Base-by-base conservation (phyloP, 257 asterid genomes). In the Orobanche coerulescens region DNA sequence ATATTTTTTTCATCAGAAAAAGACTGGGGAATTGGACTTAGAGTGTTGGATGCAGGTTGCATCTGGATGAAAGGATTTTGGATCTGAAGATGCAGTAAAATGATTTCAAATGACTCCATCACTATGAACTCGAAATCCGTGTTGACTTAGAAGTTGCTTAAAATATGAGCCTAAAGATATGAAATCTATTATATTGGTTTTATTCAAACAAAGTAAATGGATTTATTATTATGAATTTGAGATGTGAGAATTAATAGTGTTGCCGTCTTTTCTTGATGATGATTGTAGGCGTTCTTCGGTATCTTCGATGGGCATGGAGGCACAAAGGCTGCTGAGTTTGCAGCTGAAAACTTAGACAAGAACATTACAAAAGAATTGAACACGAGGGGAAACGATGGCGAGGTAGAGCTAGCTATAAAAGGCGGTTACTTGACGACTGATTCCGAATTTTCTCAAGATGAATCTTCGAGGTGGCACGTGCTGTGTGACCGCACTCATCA, bases 251-350 rank as follows among this genome's bases (percentile, higher is more conserved):
- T 4, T 24, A 30, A 19, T 0, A 40, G n/a, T 10, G 47, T 10
- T 13, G 47, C 11, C 14, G 3, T 8, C 4, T n/a, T 14, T 14
- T 34, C 25, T 67, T 11, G 18, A 31, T 47, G 4, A 36, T 59
- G 18, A 66, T n/a, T 70, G 30, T 33, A 86, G 87, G 92, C 84
- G 39, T 58, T 78, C 30, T 86, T 86, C 73, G 95, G 95, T 43
- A 54, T 86, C 62, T 86, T 77, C 79, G 92, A 86, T 71, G 95
- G 95, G 42, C 92, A 86, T 69, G 92, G 95, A 44, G 95, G 95
- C 47, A 79, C 80, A 47, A 81, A 77, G 74, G 95, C 95, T 72
- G 92, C 92, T 47, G 89, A 83, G 31, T 86, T 70, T 73, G 88
- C 92, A 31, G 83, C 92, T 4, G 75, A 76, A 59, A 79, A 81